phyloP scores from a whole-genome alignment of 2,329 filamentous ascomycete genomes.

The Fusarium pseudonygamai region DNA sequence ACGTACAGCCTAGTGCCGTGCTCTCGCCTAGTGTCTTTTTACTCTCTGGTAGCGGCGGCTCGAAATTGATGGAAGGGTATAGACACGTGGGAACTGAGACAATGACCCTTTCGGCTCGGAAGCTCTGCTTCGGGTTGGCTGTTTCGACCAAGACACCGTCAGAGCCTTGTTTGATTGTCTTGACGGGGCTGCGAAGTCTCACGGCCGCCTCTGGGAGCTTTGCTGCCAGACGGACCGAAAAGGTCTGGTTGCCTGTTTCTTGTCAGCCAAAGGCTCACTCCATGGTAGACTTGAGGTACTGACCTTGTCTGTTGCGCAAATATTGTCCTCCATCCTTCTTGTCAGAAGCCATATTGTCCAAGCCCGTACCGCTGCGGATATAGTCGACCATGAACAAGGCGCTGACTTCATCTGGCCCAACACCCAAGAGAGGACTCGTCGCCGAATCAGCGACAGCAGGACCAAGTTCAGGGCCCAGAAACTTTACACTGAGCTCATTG shows the following conservation, averaged over 20 bases:
- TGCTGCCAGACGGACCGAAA: slow-evolving; percentile 21
- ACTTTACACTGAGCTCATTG: neutral
- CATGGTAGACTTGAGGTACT: neutral
- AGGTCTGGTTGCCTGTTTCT: slow-evolving; percentile 23
- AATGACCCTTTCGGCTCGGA: slow-evolving; percentile 37
- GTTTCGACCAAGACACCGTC: slow-evolving; percentile 27
- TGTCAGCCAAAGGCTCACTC: neutral
- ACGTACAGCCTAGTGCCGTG: slow-evolving; percentile 49
- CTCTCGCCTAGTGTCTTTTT: slow-evolving; percentile 42
- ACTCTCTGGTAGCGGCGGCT: slow-evolving; percentile 42
- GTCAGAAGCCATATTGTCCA: slow-evolving; percentile 34
- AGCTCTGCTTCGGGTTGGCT: slow-evolving; percentile 3
- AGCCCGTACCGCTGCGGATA: slow-evolving; percentile 29
- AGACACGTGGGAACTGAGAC: slow-evolving; percentile 41
- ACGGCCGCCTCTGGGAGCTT: slow-evolving; percentile 23
- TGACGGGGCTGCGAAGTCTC: slow-evolving; percentile 27
- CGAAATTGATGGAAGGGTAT: slow-evolving; percentile 36
- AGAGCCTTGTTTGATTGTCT: slow-evolving; percentile 23
- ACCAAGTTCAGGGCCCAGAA: slow-evolving; percentile 9
- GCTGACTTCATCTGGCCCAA: slow-evolving; percentile 32
- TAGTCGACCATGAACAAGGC: slow-evolving; percentile 35
- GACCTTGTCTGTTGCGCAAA: slow-evolving; percentile 38
- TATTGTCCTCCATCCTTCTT: slow-evolving; percentile 35
- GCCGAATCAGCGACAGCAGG: slow-evolving; percentile 8
- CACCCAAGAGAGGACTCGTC: slow-evolving; percentile 24